Percentiles rank a stretch among this genome's conserved stretches.
These are phyloP conservation scores for Dryas integrifolia DNA, from an alignment of 331 rosid genomes.

Conservation along the genomic window DNA sequence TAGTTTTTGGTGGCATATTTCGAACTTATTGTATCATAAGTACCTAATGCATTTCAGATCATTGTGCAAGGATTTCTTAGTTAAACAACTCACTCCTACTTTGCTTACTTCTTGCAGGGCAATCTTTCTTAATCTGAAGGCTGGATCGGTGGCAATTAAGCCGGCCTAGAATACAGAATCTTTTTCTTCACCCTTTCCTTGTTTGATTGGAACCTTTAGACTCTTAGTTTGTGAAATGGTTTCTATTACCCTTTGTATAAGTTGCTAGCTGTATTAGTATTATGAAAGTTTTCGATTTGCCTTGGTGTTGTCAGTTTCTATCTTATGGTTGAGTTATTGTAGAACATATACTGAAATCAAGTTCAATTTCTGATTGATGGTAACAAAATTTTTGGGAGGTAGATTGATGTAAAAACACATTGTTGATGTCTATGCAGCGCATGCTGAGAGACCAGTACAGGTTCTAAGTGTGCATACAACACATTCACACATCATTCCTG, in stretches of 20 bases:
- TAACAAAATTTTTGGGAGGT: too few relatives aligned
- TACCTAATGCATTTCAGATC: background rate
- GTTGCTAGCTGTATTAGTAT: background rate
- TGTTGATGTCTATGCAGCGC: background rate
- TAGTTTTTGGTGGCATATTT: background rate
- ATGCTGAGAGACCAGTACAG: background rate
- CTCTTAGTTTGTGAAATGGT: background rate
- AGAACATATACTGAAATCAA: background rate
- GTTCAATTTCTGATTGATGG: background rate
- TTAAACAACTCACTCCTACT: slow-evolving; percentile 9
- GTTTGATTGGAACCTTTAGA: background rate
- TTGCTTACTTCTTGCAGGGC: slow-evolving; percentile 54
- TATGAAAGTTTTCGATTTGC: background rate
- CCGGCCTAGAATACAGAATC: slow-evolving; percentile 40
- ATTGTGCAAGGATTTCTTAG: background rate
- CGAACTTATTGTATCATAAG: background rate
- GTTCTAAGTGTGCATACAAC: too few relatives aligned
- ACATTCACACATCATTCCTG: background rate
- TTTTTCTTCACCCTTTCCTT: background rate
- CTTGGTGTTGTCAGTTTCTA: background rate
- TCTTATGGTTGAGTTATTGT: background rate
- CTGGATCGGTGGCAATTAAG: slow-evolving; percentile 67
- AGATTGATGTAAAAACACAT: too few relatives aligned
- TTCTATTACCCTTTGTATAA: background rate
- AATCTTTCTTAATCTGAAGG: slow-evolving; percentile 82